Evolutionary conservation across 192 early-diverging fungal species (phyloP).

Genomic region (Entomortierella chlamydospora): DNA sequence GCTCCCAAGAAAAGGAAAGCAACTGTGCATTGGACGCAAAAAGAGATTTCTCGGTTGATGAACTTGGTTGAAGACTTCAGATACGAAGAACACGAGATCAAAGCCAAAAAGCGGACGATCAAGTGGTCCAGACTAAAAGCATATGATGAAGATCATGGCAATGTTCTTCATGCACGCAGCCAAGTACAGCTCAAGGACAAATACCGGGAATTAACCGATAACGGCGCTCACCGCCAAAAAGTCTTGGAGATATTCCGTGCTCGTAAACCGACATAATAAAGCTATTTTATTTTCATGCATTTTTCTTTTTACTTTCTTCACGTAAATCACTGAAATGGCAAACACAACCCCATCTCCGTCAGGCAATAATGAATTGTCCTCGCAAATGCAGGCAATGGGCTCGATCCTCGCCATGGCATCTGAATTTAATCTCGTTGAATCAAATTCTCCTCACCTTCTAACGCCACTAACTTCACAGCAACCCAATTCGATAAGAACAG

Average conservation of each 20-base stretch:
- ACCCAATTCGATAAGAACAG: conserved; percentile 1
- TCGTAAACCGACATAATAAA: not conserved
- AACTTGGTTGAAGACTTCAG: conserved; percentile 16
- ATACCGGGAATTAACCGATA: conserved; percentile 29
- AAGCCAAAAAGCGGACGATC: not conserved
- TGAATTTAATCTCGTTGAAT: conserved; percentile 6
- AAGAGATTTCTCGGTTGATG: conserved; percentile 22
- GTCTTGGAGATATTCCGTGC: conserved; percentile 4
- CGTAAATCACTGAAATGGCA: not conserved
- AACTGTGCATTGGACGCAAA: conserved; percentile 12
- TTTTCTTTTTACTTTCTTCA: not conserved
- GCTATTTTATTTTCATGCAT: not conserved
- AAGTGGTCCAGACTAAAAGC: conserved; percentile 31
- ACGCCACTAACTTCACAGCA: not conserved
- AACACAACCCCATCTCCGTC: not conserved
- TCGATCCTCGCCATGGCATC: conserved; percentile 20
- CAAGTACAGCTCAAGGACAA: conserved; percentile 52
- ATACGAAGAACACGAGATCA: not conserved
- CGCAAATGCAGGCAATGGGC: conserved; percentile 13
- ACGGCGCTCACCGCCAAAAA: conserved; percentile 9
- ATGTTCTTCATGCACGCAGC: conserved; percentile 16
- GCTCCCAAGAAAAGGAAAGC: not conserved
- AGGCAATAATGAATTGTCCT: conserved; percentile 4
- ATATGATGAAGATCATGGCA: conserved; percentile 19
- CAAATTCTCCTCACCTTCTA: not conserved